Percentiles rank a stretch among this genome's conserved stretches.
These are phyloP conservation scores for Neospermospora avenae DNA, from an alignment of 2,329 filamentous ascomycete species.

Conservation along the genomic window DNA sequence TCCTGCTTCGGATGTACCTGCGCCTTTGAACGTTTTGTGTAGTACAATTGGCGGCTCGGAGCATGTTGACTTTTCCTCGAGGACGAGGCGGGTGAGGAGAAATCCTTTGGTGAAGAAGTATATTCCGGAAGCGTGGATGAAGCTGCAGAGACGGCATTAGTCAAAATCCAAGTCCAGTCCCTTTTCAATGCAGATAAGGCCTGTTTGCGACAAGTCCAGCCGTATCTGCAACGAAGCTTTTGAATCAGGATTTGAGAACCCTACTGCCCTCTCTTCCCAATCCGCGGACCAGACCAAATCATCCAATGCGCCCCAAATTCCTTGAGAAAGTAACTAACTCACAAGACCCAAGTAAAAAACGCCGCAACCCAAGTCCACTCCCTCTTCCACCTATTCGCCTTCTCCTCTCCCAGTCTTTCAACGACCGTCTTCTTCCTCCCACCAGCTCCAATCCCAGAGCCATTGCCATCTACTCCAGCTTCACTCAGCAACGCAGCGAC, in stretches of 20 bases:
- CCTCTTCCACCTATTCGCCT: constrained; percentile 25
- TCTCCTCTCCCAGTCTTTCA: constrained; percentile 31
- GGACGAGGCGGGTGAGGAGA: constrained; percentile 78
- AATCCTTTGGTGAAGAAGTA: constrained; percentile 95
- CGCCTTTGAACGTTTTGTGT: constrained; percentile 24
- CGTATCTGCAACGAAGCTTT: no score
- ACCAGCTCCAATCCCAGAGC: constrained; percentile 3
- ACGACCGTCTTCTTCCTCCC: constrained; percentile 26
- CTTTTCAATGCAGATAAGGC: no score
- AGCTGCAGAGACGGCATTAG: constrained; percentile 26
- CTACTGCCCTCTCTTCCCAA: no score
- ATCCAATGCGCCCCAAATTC: neutral
- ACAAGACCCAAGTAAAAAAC: constrained; percentile 36
- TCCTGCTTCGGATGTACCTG: constrained; percentile 55
- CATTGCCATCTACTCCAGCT: constrained; percentile 1
- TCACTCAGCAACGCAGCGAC: constrained; percentile 18
- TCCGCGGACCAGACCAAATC: neutral
- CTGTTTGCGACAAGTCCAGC: no score
- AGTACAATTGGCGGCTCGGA: constrained; percentile 61
- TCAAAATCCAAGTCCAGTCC: neutral
- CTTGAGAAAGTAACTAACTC: constrained; percentile 14
- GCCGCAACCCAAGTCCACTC: constrained; percentile 34
- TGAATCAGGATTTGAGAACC: no score
- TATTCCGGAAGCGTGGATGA: constrained; percentile 74
- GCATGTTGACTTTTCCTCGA: constrained; percentile 74